These are phyloP conservation scores for Helminthosporium solani DNA, from an alignment of 2,329 filamentous ascomycete species.

Conservation along the genomic window DNA sequence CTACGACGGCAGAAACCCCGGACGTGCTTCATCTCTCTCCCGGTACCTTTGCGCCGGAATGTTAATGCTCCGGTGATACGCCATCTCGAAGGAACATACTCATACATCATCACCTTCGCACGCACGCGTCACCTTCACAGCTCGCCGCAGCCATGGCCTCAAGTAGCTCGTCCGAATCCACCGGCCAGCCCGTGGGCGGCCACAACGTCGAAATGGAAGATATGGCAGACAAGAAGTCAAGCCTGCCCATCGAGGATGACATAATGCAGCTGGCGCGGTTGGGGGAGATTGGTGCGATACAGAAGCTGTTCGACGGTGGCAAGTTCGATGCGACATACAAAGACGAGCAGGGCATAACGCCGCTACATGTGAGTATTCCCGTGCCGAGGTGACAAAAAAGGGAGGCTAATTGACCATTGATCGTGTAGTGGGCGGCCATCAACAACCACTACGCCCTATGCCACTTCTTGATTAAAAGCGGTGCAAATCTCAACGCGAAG, in stretches of 20 bases:
- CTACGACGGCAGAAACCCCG: not conserved
- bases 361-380: slow-evolving; percentile 72
- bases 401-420: slow-evolving; percentile 8
- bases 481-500: slow-evolving; percentile 90
- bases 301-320: slow-evolving; percentile 82
- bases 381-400: not conserved
- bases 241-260: slow-evolving; percentile 66
- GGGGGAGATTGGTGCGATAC: slow-evolving; percentile 82
- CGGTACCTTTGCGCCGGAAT: not conserved
- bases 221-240: slow-evolving; percentile 37
- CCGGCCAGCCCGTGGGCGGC: slow-evolving; percentile 22
- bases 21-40: not conserved
- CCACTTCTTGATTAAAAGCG: slow-evolving; percentile 83
- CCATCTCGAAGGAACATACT: not conserved
- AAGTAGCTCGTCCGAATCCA: slow-evolving; percentile 19
- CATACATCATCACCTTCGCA: not conserved
- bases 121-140: slow-evolving; percentile 10
- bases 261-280: slow-evolving; percentile 93
- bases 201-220: slow-evolving; percentile 41
- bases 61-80: not conserved
- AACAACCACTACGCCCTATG: slow-evolving; percentile 98
- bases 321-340: slow-evolving; percentile 79
- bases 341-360: slow-evolving; percentile 92
- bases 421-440: slow-evolving; percentile 94
- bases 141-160: slow-evolving; percentile 30